A percentile compares a stretch with the other conserved stretches of the same genome.
Evolutionary conservation across 2,329 filamentous ascomycete genomes (phyloP).

Genomic region (Aspergillus brunneoviolaceus): DNA sequence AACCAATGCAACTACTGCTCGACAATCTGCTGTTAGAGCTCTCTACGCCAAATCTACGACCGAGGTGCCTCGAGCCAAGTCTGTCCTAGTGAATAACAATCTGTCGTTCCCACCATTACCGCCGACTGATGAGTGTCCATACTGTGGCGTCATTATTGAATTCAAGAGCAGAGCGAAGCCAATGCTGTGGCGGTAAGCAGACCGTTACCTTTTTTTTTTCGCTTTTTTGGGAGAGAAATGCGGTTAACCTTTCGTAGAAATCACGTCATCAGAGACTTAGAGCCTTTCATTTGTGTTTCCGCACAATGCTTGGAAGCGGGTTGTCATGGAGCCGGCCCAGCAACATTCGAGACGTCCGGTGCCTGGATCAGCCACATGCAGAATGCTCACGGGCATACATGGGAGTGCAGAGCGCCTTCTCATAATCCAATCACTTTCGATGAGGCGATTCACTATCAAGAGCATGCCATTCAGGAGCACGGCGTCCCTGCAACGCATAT

Average conservation of each 20-base stretch:
- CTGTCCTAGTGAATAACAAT: slow-evolving; percentile 15
- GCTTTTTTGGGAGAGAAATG: neutral
- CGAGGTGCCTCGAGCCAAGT: slow-evolving; percentile 13
- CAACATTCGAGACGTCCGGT: slow-evolving; percentile 16
- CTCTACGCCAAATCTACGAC: slow-evolving; percentile 11
- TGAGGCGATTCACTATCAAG: slow-evolving; percentile 24
- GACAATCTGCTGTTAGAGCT: slow-evolving; percentile 11
- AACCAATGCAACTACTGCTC: slow-evolving; percentile 17
- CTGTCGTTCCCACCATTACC: slow-evolving; percentile 17
- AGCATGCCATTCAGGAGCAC: slow-evolving; percentile 27
- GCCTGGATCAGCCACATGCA: slow-evolving; percentile 18
- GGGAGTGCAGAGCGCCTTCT: slow-evolving; percentile 32
- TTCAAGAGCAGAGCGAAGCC: slow-evolving; percentile 8
- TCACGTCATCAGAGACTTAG: slow-evolving; percentile 15
- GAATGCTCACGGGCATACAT: slow-evolving; percentile 28
- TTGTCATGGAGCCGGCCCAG: slow-evolving; percentile 3
- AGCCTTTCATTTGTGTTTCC: slow-evolving; percentile 16
- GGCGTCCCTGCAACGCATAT: slow-evolving; percentile 18
- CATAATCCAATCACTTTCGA: slow-evolving; percentile 28
- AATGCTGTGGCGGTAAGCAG: slow-evolving; percentile 12
- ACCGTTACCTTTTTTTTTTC: neutral
- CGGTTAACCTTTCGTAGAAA: slow-evolving; percentile 8
- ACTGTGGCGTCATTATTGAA: slow-evolving; percentile 16
- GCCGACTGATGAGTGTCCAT: slow-evolving; percentile 12
- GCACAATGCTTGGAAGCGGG: slow-evolving; percentile 11